phyloP scores from a whole-genome alignment of 1,139 yeast genomes.

The Candida anutae region DNA sequence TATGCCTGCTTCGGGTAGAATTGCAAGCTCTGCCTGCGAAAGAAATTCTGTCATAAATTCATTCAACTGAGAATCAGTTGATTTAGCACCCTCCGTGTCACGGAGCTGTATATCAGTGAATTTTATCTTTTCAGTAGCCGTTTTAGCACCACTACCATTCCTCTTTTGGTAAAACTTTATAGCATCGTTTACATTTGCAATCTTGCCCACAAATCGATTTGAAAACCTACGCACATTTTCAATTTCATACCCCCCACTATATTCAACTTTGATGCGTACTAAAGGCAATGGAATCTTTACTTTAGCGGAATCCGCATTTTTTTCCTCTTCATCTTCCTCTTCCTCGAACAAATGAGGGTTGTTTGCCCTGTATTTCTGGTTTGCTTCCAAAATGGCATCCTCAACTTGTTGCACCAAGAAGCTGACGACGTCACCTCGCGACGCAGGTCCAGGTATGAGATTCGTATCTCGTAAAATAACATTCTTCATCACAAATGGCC shows the following conservation, averaged over 20 bases:
- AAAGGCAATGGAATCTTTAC: conserved; percentile 65
- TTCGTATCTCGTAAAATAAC: conserved; percentile 45
- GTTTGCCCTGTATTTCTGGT: conserved; percentile 37
- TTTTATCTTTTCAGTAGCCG: conserved; percentile 11
- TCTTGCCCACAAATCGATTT: conserved; percentile 80
- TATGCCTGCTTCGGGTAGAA: conserved; percentile 73
- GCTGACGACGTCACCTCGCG: conserved; percentile 52
- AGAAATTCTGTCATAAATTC: conserved; percentile 55
- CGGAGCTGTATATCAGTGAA: conserved; percentile 15
- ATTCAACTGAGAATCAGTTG: conserved; percentile 45
- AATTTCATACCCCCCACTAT: conserved; percentile 83
- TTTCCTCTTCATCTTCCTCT: conserved; percentile 9
- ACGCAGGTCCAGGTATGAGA: conserved; percentile 57
- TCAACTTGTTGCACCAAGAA: conserved; percentile 62
- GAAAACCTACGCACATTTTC: conserved; percentile 89
- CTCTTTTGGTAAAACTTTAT: conserved; percentile 56
- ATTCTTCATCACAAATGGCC: conserved; percentile 77
- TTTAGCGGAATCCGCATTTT: background rate
- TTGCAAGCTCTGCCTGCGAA: conserved; percentile 52
- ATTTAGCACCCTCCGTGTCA: conserved; percentile 10
- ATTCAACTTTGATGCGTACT: conserved; percentile 76
- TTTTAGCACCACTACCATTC: conserved; percentile 12
- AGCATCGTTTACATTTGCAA: conserved; percentile 85
- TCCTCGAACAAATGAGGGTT: conserved; percentile 21
- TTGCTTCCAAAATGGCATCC: conserved; percentile 53